Conservation (phyloP, 257 asterid genomes). For the Solanum etuberosum region DNA sequence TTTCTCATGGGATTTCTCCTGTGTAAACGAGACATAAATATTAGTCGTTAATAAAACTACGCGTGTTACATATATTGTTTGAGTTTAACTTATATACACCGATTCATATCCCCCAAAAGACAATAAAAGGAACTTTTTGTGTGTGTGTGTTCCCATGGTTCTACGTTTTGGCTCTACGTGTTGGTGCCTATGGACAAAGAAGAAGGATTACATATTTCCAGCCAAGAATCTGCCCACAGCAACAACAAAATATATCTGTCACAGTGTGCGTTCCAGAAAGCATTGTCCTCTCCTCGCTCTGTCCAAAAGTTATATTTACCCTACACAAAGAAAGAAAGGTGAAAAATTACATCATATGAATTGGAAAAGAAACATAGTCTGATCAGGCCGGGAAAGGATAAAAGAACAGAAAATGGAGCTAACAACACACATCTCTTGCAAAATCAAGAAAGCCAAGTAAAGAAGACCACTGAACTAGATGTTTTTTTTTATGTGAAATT, state of each 20-base stretch:
- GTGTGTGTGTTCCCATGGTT: not conserved
- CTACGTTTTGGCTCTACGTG: not conserved
- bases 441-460: not conserved
- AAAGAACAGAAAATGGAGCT: not conserved
- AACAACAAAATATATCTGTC: slow-evolving; percentile 68
- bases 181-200: not conserved
- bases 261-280: slow-evolving; percentile 71
- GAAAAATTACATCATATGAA: not conserved
- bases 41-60: not conserved
- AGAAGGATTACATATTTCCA: slow-evolving; percentile 67
- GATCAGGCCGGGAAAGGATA: not conserved
- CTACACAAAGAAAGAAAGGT: slow-evolving; percentile 9
- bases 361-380: not conserved
- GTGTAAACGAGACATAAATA: not conserved
- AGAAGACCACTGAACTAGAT: not conserved
- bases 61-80: not conserved
- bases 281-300: slow-evolving; percentile 71
- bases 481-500: too few species aligned
- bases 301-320: slow-evolving; percentile 55
- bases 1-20: slow-evolving; percentile 58
- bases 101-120: not conserved
- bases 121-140: not conserved
- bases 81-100: not conserved
- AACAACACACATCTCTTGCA: not conserved
- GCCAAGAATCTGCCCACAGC: slow-evolving; percentile 68